Base-by-base conservation (phyloP, 2,329 filamentous ascomycete genomes). In the Colletotrichum sp. region DNA sequence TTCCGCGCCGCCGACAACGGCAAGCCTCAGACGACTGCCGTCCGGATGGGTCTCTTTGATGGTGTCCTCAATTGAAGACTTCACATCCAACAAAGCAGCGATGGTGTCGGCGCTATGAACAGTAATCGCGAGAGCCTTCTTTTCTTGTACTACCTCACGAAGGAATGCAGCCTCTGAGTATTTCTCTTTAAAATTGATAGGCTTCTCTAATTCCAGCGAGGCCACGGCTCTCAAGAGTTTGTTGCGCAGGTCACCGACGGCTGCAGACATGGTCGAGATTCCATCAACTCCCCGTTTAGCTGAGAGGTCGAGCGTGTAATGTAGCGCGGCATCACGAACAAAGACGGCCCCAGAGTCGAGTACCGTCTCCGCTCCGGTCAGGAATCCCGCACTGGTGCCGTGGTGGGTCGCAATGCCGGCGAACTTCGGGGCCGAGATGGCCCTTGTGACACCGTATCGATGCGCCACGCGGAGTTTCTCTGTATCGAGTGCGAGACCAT, bases 61-160 rank as follows among this genome's bases (percentile, higher is more conserved):
- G 1, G 81, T 82, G 1, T 79, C 76, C 61, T 93, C 91, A 8
- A 93, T 83, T 3, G 87, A 84, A 6, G 81, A 76, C 81, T 93
- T 93, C 75, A 93, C 82, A 24, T 84, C 84, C 16, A 94, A 83
- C 3, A 91, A 79, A 0, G 90, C 82, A 3, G 90, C 89, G 70
- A 93, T 93, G 13, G 86, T 86, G 76, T 93, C 92, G 13, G 91
- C 92, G 73, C 89, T 92, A 78, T 93, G 89, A 11, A 88, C 89
- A 0, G 87, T 90, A 8, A 93, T 78, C 2, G 87, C 90, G 0
- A 94, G 85, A 0, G 90, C 86, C 3, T 89, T 78, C 3, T 86
- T 81, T 16, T 89, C 91, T 3, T 82, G 78, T 1, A 93, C 82
- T 0, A 93, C 91, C 76, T 85, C 84, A 72, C 83, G 85, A 16